These are phyloP conservation scores for Candolleomyces eurysporus DNA, from an alignment of 768 basidiomycete species.

Conservation along the genomic window DNA sequence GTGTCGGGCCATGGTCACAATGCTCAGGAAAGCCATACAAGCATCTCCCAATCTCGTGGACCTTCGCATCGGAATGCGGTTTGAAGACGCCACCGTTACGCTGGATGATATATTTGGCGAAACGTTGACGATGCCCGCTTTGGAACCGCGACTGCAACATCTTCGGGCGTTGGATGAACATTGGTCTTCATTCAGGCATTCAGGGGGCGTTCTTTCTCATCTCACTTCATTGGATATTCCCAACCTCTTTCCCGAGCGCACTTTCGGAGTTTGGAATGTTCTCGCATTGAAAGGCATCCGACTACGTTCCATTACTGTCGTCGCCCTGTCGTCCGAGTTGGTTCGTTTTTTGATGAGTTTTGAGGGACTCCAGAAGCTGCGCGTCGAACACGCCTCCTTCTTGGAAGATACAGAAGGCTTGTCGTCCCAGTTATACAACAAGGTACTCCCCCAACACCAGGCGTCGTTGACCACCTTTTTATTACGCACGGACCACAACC, in stretches of 20 bases:
- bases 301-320: background rate
- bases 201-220: background rate
- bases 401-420: too few species aligned
- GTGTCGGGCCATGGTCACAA: background rate
- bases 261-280: background rate
- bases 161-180: background rate
- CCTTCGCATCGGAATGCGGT: background rate
- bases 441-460: too few species aligned
- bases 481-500: too few species aligned
- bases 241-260: background rate
- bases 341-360: background rate
- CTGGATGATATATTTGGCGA: background rate
- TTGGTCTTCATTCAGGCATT: background rate
- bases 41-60: constrained; percentile 2
- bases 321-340: background rate
- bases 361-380: background rate
- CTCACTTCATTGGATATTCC: constrained; percentile 4
- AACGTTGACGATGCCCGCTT: background rate
- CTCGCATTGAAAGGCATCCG: background rate
- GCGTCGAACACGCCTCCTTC: background rate
- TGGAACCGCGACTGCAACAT: background rate
- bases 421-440: too few species aligned
- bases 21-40: background rate
- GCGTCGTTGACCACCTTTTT: too few species aligned
- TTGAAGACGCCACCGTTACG: background rate